Evolutionary conservation across 768 basidiomycete genomes (phyloP).

Genomic region (Clitopilus passeckerianus): DNA sequence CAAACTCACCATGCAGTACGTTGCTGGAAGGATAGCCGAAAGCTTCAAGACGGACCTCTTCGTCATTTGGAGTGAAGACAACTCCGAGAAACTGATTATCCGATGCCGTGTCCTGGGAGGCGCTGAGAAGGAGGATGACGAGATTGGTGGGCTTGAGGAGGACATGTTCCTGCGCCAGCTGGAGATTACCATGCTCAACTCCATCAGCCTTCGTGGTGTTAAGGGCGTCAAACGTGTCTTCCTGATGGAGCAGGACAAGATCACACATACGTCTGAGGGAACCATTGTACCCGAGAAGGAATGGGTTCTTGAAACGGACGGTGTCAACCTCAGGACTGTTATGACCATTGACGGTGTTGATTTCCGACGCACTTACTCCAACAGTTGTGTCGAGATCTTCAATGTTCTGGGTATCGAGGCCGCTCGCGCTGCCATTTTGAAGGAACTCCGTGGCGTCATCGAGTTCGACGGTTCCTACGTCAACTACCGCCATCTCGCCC

Average conservation of each 20-base stretch:
- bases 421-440: slow-evolving; percentile 90
- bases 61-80: slow-evolving; percentile 99
- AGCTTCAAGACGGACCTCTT: slow-evolving; percentile 95
- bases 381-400: slow-evolving; percentile 95
- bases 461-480: slow-evolving; percentile 99
- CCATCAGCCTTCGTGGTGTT: slow-evolving; percentile 92
- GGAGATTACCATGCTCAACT: slow-evolving; percentile 95
- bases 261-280: slow-evolving; percentile 59
- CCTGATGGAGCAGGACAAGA: slow-evolving; percentile 84
- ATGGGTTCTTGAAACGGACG: slow-evolving; percentile 98
- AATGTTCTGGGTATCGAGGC: slow-evolving; percentile 96
- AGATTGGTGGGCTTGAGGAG: slow-evolving; percentile 73
- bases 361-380: slow-evolving; percentile 89
- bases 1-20: slow-evolving; percentile 91
- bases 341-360: slow-evolving; percentile 96
- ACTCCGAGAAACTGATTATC: slow-evolving; percentile 94
- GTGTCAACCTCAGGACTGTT: slow-evolving; percentile 91
- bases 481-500: slow-evolving; percentile 94
- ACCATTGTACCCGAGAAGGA: slow-evolving; percentile 71
- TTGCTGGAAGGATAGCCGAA: slow-evolving; percentile 89
- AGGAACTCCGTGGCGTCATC: slow-evolving; percentile 91
- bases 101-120: slow-evolving; percentile 91
- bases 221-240: slow-evolving; percentile 89
- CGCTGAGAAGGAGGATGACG: slow-evolving; percentile 82
- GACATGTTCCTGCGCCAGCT: slow-evolving; percentile 95